Evolutionary conservation across 352 stramenopile genomes (phyloP).

Genomic region (Phytophthora cryptogea): DNA sequence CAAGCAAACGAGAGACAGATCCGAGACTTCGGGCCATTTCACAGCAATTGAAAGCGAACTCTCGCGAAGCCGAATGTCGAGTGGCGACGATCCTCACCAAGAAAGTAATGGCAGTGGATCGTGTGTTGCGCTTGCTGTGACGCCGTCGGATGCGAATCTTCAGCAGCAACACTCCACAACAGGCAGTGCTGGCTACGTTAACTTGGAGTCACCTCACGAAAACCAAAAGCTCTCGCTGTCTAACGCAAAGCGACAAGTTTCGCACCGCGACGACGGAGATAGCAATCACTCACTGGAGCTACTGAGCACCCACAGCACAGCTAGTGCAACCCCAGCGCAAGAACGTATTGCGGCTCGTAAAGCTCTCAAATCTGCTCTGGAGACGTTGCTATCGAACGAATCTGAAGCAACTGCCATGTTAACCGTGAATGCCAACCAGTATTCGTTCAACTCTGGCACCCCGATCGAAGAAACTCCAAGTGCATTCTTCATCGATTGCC

Average conservation of each 20-base stretch:
- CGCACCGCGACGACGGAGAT: conserved; percentile 8
- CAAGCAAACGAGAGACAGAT: conserved; percentile 23
- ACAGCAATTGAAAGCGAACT: conserved; percentile 33
- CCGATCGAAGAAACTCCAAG: conserved; percentile 47
- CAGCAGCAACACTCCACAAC: conserved; percentile 2
- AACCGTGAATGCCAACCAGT: conserved; percentile 41
- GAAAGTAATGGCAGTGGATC: conserved; percentile 17
- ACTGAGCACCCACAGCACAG: conserved; percentile 18
- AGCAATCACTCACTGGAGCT: conserved; percentile 31
- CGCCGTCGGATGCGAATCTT: conserved; percentile 9
- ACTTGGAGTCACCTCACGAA: conserved; percentile 18
- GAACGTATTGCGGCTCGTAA: conserved; percentile 22
- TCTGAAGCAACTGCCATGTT: conserved; percentile 12
- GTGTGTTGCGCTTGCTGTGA: conserved; percentile 18
- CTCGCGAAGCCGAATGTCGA: conserved; percentile 30
- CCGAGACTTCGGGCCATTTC: conserved; percentile 31
- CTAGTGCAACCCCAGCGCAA: conserved; percentile 19
- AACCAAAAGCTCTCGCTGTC: not conserved
- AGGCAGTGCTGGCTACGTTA: not conserved
- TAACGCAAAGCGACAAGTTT: conserved; percentile 11
- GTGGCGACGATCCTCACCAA: conserved; percentile 9
- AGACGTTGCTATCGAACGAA: conserved; percentile 22
- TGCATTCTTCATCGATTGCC: conserved; percentile 48
- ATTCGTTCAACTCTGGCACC: conserved; percentile 25
- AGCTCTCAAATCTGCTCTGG: conserved; percentile 21